Percentiles rank a stretch among this genome's conserved stretches.
phyloP scores from a whole-genome alignment of 305 asterid genomes.

The Petunia hybrid region DNA sequence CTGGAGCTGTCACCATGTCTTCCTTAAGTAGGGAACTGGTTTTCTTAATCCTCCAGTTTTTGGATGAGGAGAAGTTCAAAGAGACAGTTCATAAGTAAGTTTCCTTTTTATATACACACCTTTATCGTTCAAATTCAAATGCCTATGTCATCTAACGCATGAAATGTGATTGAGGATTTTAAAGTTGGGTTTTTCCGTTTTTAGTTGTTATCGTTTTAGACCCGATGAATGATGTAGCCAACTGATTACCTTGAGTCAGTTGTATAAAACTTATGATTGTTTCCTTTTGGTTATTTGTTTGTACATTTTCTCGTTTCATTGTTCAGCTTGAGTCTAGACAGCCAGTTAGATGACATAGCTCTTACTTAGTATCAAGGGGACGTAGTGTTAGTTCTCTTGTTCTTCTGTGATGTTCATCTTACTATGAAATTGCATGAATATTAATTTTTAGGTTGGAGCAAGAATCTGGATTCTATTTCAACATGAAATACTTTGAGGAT shows the following conservation, averaged over 20 bases:
- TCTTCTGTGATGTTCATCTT: constrained; percentile 8
- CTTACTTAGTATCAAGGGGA: not conserved
- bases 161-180: not conserved
- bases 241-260: constrained; percentile 22
- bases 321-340: not conserved
- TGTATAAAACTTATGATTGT: not conserved
- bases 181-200: not conserved
- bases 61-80: constrained; percentile 98
- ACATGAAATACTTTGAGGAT: constrained; percentile 94
- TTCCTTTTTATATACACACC: not conserved
- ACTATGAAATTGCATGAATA: constrained; percentile 21
- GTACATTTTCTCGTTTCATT: not conserved
- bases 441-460: constrained; percentile 73
- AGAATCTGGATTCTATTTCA: constrained; percentile 96
- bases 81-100: constrained; percentile 91
- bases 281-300: constrained; percentile 21
- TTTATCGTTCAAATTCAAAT: constrained; percentile 29
- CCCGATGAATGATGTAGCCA: not conserved
- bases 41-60: constrained; percentile 88
- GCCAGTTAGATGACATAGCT: constrained; percentile 3
- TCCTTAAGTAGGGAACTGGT: constrained; percentile 97
- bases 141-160: not conserved
- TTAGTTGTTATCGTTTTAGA: constrained; percentile 28
- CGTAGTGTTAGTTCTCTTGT: not conserved
- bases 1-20: constrained; percentile 91